Evolutionary conservation across 805 yeast genomes (phyloP).

Genomic region (Wickerhamomyces subpelliculosus): DNA sequence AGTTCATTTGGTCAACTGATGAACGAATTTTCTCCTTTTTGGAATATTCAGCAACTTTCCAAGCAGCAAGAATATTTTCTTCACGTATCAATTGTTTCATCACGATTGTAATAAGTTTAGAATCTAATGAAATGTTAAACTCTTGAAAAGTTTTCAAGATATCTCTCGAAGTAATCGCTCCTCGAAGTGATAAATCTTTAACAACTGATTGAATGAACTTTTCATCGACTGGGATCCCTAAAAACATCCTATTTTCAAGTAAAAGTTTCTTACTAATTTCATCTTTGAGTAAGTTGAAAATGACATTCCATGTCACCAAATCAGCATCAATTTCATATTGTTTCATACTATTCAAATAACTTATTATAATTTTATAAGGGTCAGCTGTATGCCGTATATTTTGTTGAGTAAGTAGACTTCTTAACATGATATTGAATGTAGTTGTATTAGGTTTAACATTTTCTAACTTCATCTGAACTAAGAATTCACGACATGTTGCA

Average conservation of each 20-base stretch:
- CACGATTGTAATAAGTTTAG: slow-evolving; percentile 19
- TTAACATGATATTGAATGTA: slow-evolving; percentile 32
- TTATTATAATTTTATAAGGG: slow-evolving; percentile 22
- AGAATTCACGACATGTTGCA: slow-evolving; percentile 31
- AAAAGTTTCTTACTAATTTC: slow-evolving; percentile 25
- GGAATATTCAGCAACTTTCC: slow-evolving; percentile 20
- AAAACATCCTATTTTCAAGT: slow-evolving; percentile 24
- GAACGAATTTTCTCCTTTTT: slow-evolving; percentile 6
- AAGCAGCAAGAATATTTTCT: slow-evolving; percentile 22
- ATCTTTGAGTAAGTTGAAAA: slow-evolving; percentile 27
- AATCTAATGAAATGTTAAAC: slow-evolving; percentile 19
- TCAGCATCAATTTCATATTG: slow-evolving; percentile 23
- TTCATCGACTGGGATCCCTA: slow-evolving; percentile 25
- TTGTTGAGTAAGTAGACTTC: slow-evolving; percentile 22
- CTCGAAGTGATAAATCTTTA: slow-evolving; percentile 12
- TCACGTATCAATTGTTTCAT: slow-evolving; percentile 22
- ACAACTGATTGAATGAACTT: slow-evolving; percentile 22
- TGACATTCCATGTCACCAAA: slow-evolving; percentile 30
- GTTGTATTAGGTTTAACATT: slow-evolving; percentile 26
- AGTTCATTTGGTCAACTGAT: slow-evolving; percentile 20
- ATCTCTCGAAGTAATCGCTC: slow-evolving; percentile 5
- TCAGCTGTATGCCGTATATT: slow-evolving; percentile 23
- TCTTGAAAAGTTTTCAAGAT: slow-evolving; percentile 9
- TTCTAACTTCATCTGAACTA: slow-evolving; percentile 33
- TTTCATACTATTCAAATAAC: slow-evolving; percentile 27